These are phyloP conservation scores for Rhytidhysteron rufulum DNA, from an alignment of 2,329 filamentous ascomycete genomes.

Conservation along the genomic window DNA sequence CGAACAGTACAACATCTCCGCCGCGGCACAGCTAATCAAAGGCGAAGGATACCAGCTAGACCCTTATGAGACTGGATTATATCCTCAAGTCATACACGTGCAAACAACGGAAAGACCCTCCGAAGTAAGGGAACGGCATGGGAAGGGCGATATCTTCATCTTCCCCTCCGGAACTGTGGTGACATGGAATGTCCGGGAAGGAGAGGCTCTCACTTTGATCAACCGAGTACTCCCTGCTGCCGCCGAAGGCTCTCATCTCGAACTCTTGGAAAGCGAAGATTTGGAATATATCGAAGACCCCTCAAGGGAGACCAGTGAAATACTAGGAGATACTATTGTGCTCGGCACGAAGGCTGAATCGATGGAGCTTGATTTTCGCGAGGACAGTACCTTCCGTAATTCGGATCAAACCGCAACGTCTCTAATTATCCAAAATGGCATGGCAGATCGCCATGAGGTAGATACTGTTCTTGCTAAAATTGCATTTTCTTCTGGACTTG, in stretches of 20 bases:
- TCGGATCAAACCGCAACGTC: conserved; percentile 6
- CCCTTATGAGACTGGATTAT: conserved; percentile 58
- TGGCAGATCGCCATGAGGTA: conserved; percentile 30
- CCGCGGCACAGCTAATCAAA: conserved; percentile 55
- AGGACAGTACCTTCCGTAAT: conserved; percentile 25
- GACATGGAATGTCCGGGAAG: conserved; percentile 80
- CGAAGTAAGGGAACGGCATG: conserved; percentile 46
- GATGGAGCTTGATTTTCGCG: conserved; percentile 34
- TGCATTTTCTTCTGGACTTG: conserved; percentile 91
- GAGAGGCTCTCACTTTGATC: conserved; percentile 53
- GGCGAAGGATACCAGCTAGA: conserved; percentile 60
- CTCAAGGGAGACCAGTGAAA: conserved; percentile 66
- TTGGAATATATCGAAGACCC: conserved; percentile 81
- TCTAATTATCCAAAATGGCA: too few species aligned
- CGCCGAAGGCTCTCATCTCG: conserved; percentile 68
- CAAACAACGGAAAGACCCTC: conserved; percentile 39
- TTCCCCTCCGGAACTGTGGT: conserved; percentile 94
- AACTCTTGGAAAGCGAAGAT: conserved; percentile 78
- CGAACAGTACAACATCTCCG: conserved; percentile 61
- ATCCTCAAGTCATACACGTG: conserved; percentile 63
- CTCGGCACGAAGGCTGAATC: conserved; percentile 65
- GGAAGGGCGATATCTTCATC: conserved; percentile 82
- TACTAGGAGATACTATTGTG: conserved; percentile 85
- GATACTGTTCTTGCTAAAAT: conserved; percentile 82
- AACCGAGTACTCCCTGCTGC: conserved; percentile 71